These are phyloP conservation scores for Chrysoporthe puriensis DNA, from an alignment of 2,329 filamentous ascomycete genomes.

Conservation along the genomic window DNA sequence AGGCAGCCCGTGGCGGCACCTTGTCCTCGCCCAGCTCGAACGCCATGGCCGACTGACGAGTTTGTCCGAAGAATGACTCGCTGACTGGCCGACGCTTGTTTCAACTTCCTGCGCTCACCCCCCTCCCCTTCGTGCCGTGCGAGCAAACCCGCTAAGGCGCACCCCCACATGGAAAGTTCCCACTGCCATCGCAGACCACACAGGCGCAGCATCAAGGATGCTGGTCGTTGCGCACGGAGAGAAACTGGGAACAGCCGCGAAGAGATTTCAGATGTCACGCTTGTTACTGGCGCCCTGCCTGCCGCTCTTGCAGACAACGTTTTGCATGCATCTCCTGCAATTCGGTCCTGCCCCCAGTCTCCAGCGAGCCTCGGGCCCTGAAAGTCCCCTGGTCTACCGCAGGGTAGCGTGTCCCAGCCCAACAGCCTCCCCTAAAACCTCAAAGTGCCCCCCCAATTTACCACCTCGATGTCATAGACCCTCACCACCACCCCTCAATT, in stretches of 20 bases:
- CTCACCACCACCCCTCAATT: slow-evolving; percentile 21
- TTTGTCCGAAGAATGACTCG: slow-evolving; percentile 27
- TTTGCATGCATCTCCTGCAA: slow-evolving; percentile 29
- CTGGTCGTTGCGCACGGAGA: slow-evolving; percentile 10
- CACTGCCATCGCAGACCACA: slow-evolving; percentile 22
- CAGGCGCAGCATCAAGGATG: slow-evolving; percentile 23
- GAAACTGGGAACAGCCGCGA: slow-evolving; percentile 7
- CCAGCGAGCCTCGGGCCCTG: slow-evolving; percentile 18
- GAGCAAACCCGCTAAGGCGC: slow-evolving; percentile 15
- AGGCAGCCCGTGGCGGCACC: background rate
- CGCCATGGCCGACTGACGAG: slow-evolving; percentile 16
- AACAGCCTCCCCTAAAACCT: slow-evolving; percentile 21
- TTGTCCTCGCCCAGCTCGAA: slow-evolving; percentile 1
- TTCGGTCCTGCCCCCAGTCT: slow-evolving; percentile 25
- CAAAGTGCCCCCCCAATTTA: slow-evolving; percentile 27
- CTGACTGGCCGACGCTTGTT: slow-evolving; percentile 23
- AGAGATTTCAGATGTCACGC: slow-evolving; percentile 17
- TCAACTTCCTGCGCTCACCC: slow-evolving; percentile 22
- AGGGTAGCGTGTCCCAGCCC: slow-evolving; percentile 10
- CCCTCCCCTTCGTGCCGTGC: slow-evolving; percentile 19
- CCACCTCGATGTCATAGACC: slow-evolving; percentile 24
- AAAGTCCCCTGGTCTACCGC: slow-evolving; percentile 10
- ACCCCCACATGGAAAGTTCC: slow-evolving; percentile 23
- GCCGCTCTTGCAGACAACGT: slow-evolving; percentile 23
- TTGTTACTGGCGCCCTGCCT: slow-evolving; percentile 16